These are phyloP conservation scores for Calonectria ilicicola DNA, from an alignment of 2,329 filamentous ascomycete genomes.

Conservation along the genomic window DNA sequence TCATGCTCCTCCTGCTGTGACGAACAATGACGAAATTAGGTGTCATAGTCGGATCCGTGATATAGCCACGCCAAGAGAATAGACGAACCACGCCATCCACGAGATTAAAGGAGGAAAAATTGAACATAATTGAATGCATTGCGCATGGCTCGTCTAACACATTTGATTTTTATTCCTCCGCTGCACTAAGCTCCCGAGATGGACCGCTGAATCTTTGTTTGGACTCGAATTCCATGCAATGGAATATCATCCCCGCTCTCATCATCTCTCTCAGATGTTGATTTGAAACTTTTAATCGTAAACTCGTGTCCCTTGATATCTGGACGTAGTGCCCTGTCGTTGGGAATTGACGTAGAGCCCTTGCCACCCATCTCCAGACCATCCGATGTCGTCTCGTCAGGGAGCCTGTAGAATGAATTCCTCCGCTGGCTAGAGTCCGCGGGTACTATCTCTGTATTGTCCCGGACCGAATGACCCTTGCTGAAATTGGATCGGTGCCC, in stretches of 20 bases:
- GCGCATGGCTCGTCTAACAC: neutral
- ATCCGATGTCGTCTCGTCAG: slow-evolving; percentile 46
- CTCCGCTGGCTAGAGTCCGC: slow-evolving; percentile 28
- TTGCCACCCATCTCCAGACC: slow-evolving; percentile 31
- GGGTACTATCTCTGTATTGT: neutral
- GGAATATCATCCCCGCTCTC: slow-evolving; percentile 52
- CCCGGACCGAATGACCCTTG: slow-evolving; percentile 29
- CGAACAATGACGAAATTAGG: neutral
- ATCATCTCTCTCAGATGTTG: slow-evolving; percentile 39
- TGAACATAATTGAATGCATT: neutral
- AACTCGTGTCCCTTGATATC: slow-evolving; percentile 47
- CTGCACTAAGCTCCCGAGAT: slow-evolving; percentile 12
- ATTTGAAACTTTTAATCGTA: slow-evolving; percentile 46
- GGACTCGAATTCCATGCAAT: slow-evolving; percentile 52
- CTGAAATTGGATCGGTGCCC: slow-evolving; percentile 32
- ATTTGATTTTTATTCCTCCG: neutral
- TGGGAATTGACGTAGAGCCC: neutral
- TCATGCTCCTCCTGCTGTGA: too few relatives aligned
- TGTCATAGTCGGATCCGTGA: neutral
- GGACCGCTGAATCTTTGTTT: slow-evolving; percentile 50
- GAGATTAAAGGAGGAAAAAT: neutral
- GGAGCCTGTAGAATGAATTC: slow-evolving; percentile 47
- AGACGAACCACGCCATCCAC: neutral
- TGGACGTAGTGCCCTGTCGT: slow-evolving; percentile 41
- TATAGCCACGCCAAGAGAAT: neutral